Conservation (phyloP, 768 basidiomycete species). For the Russula sp. region DNA sequence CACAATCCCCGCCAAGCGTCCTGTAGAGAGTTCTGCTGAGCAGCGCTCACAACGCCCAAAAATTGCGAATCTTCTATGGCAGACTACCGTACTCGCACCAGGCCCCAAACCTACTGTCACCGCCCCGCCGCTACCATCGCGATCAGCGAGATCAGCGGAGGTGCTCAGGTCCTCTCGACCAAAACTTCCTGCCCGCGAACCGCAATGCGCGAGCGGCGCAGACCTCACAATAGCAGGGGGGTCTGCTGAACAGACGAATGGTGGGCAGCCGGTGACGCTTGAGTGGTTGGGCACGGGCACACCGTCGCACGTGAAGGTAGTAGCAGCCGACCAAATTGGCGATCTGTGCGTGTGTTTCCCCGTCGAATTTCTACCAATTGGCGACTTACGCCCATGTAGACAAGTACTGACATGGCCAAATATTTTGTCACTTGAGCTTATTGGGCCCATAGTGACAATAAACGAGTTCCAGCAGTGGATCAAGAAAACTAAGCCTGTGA, state of each 20-base stretch:
- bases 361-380: neutral
- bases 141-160: neutral
- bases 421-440: conserved; percentile 11
- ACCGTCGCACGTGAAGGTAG: neutral
- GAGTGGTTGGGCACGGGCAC: neutral
- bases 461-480: conserved; percentile 21
- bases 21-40: neutral
- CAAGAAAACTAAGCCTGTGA: conserved; percentile 1
- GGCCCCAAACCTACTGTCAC: neutral
- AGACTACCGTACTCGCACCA: neutral
- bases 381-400: neutral
- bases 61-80: neutral
- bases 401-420: conserved; percentile 18
- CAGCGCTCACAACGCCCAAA: neutral
- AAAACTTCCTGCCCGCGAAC: too few relatives aligned
- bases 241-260: neutral
- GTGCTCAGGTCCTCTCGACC: neutral
- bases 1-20: too few relatives aligned
- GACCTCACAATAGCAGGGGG: neutral
- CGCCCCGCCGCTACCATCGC: neutral
- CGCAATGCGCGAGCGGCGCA: neutral
- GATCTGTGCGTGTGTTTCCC: neutral
- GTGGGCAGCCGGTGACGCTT: neutral
- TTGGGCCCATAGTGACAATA: conserved; percentile 8
- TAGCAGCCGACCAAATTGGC: neutral